Evolutionary conservation across 768 basidiomycete species (phyloP).

Genomic region (Termitomyces heimii): DNA sequence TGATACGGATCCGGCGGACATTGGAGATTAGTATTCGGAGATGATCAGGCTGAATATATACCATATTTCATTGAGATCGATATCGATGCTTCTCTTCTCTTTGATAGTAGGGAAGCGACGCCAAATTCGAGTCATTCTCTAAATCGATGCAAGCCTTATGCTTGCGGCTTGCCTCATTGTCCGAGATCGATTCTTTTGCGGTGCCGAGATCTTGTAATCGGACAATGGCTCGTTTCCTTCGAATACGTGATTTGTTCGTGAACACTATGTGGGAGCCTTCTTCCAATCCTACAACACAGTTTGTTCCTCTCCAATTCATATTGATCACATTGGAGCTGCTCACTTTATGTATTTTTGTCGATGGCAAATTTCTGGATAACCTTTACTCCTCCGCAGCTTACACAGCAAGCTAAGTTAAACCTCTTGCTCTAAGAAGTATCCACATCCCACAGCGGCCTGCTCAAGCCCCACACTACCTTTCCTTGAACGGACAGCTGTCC

Average conservation of each 20-base stretch:
- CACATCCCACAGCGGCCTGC: background rate
- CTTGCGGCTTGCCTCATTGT: background rate
- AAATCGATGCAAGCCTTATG: background rate
- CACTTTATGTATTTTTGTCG: background rate
- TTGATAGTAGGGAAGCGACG: background rate
- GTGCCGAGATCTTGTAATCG: too few species aligned
- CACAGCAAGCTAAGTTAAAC: background rate
- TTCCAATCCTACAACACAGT: too few species aligned
- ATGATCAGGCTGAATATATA: background rate
- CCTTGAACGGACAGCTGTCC: background rate
- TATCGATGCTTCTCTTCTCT: background rate
- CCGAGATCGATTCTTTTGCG: too few species aligned
- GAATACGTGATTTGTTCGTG: too few species aligned
- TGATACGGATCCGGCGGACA: background rate
- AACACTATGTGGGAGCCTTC: too few species aligned
- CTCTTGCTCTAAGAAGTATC: background rate
- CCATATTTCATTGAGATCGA: background rate
- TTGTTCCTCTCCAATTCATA: too few species aligned
- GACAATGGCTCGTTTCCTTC: too few species aligned
- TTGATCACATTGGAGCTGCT: background rate
- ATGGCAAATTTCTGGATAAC: background rate
- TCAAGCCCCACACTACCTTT: background rate
- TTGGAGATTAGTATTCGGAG: background rate
- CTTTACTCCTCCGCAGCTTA: background rate
- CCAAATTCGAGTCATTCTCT: background rate